phyloP scores from a whole-genome alignment of 169 alveolate species.

The Plasmodium gonderi region DNA sequence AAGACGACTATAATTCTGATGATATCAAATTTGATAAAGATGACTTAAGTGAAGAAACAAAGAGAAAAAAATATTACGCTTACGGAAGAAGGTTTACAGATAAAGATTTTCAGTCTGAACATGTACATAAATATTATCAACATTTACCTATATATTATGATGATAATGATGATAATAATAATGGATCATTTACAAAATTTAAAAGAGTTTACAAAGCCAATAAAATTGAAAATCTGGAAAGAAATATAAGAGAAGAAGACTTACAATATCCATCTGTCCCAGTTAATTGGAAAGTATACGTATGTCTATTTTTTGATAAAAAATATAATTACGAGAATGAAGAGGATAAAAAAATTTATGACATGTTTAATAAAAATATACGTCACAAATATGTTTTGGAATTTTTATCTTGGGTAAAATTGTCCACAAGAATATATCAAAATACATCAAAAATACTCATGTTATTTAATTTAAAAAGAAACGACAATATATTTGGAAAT shows the following conservation, averaged over 20 bases:
- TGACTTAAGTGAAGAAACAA: conserved; percentile 70
- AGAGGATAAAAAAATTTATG: conserved; percentile 16
- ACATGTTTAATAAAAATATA: conserved; percentile 44
- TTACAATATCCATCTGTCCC: conserved; percentile 77
- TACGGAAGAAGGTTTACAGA: conserved; percentile 22
- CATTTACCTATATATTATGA: conserved; percentile 46
- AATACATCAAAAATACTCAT: conserved; percentile 68
- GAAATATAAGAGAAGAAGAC: conserved; percentile 78
- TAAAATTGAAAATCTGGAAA: conserved; percentile 67
- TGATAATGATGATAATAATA: neutral
- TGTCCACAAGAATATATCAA: conserved; percentile 75
- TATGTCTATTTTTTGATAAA: conserved; percentile 67
- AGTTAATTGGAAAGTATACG: conserved; percentile 75
- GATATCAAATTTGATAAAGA: conserved; percentile 32
- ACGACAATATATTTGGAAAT: conserved; percentile 62
- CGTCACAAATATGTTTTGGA: conserved; percentile 72
- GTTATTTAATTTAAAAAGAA: conserved; percentile 44
- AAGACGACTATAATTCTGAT: conserved; percentile 31
- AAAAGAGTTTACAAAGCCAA: conserved; percentile 32
- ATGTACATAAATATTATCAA: conserved; percentile 29
- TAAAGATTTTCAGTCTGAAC: conserved; percentile 33
- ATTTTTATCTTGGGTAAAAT: conserved; percentile 75
- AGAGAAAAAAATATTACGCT: conserved; percentile 45
- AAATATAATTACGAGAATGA: conserved; percentile 49
- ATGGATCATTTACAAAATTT: neutral